Conservation (phyloP, 305 asterid genomes). For the Euphrasia arctica region DNA sequence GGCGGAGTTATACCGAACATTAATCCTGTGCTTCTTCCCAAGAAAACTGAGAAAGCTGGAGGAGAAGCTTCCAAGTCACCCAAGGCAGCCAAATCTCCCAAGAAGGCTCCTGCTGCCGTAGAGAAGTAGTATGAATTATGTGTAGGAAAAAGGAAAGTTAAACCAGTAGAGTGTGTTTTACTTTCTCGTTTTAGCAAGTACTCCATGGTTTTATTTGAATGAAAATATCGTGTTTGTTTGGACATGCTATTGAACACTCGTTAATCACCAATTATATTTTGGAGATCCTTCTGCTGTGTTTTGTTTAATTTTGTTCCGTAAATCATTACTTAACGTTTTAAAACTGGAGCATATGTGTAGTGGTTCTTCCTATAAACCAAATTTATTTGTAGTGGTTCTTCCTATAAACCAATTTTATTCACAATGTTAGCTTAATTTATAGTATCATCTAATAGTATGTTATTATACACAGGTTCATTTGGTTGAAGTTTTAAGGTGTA, state of each 20-base stretch:
- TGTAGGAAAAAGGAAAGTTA: neutral
- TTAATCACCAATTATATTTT: neutral
- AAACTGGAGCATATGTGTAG: too few species aligned
- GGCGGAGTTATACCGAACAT: constrained; percentile 54
- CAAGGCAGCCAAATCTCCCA: constrained; percentile 39
- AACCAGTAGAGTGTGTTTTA: neutral
- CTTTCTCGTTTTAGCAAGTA: neutral
- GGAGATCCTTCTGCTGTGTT: too few species aligned
- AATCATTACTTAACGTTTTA: too few species aligned
- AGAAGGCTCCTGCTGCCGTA: constrained; percentile 25
- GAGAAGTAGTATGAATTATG: too few species aligned
- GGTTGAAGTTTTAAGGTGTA: neutral
- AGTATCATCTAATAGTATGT: too few species aligned
- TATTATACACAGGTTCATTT: neutral
- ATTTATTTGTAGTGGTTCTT: too few species aligned
- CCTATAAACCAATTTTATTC: too few species aligned
- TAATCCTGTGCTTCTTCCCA: constrained; percentile 47
- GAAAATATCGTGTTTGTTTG: neutral
- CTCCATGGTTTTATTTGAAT: neutral
- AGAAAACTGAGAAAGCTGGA: constrained; percentile 36
- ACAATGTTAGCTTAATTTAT: too few species aligned
- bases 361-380: too few species aligned
- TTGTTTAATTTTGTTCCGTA: too few species aligned
- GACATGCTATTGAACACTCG: too few species aligned
- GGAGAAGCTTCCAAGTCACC: constrained; percentile 38